These are phyloP conservation scores for Xanthoconium stramineum DNA, from an alignment of 768 basidiomycete species.

Conservation along the genomic window DNA sequence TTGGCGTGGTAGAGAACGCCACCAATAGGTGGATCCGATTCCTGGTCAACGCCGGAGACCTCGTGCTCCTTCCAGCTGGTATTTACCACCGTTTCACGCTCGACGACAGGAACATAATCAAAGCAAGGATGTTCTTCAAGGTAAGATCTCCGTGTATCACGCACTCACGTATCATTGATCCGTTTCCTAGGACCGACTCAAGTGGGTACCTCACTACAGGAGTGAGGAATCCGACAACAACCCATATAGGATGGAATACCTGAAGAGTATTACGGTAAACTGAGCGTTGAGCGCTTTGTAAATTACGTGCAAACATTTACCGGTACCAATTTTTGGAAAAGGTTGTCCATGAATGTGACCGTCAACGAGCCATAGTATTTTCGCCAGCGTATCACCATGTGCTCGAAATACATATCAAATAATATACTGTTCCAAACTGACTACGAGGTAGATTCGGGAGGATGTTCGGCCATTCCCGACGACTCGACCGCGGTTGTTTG, in stretches of 20 bases:
- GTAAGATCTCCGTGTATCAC: constrained; percentile 32
- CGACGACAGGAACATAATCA: constrained; percentile 69
- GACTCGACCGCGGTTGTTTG: neutral
- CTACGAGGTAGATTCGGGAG: neutral
- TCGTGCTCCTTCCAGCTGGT: constrained; percentile 83
- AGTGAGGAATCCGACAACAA: constrained; percentile 60
- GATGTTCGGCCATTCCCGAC: neutral
- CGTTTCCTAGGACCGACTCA: constrained; percentile 73
- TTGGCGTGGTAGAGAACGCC: constrained; percentile 49
- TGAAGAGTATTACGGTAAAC: constrained; percentile 45
- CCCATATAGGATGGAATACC: constrained; percentile 57
- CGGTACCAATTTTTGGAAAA: neutral
- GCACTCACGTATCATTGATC: neutral
- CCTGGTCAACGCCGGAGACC: constrained; percentile 71
- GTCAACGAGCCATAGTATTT: neutral
- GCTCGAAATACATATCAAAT: constrained; percentile 12
- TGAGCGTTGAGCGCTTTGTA: neutral
- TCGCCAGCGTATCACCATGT: neutral
- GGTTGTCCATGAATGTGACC: too few relatives aligned
- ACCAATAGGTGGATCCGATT: constrained; percentile 81
- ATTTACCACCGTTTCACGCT: constrained; percentile 96
- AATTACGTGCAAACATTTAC: neutral
- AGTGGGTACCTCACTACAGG: constrained; percentile 81
- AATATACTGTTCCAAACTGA: neutral
- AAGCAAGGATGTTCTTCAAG: constrained; percentile 83